Conservation (phyloP, 2,329 filamentous ascomycete genomes). For the Tolypocladium pustulatum region DNA sequence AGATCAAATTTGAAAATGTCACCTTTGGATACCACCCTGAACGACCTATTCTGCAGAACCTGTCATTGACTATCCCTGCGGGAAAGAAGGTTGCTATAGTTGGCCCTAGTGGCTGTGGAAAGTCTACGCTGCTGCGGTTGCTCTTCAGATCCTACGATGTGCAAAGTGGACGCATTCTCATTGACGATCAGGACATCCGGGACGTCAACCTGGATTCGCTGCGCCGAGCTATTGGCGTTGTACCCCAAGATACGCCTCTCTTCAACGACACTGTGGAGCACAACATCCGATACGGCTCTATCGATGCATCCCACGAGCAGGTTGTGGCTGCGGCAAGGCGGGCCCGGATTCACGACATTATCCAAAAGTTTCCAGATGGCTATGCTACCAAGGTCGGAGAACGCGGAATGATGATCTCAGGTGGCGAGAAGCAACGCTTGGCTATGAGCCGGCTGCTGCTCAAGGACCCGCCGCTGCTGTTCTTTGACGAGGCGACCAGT, state of each 20-base stretch:
- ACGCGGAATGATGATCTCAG: constrained; percentile 92
- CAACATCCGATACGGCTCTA: constrained; percentile 86
- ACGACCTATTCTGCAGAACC: constrained; percentile 74
- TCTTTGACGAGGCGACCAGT: constrained; percentile 92
- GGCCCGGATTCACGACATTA: constrained; percentile 76
- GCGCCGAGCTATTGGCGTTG: constrained; percentile 79
- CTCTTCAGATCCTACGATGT: constrained; percentile 94
- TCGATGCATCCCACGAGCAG: constrained; percentile 62
- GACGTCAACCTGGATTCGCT: constrained; percentile 74
- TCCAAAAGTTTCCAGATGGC: constrained; percentile 71
- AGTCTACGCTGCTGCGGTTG: constrained; percentile 83
- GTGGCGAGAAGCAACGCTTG: constrained; percentile 85
- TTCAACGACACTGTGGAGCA: constrained; percentile 96
- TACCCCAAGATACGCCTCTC: constrained; percentile 91
- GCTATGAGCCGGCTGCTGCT: constrained; percentile 75
- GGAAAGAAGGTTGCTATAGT: constrained; percentile 95
- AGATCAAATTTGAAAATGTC: constrained; percentile 92
- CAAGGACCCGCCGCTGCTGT: constrained; percentile 81
- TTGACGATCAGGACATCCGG: constrained; percentile 88
- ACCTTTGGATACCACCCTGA: constrained; percentile 86
- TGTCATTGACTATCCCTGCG: constrained; percentile 81
- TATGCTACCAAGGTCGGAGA: constrained; percentile 90
- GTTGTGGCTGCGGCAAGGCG: constrained; percentile 70
- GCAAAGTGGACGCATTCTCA: constrained; percentile 71
- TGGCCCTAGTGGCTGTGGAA: constrained; percentile 89